These are phyloP conservation scores for Ampelocalamus luodianensis DNA, from an alignment of 176 grass and related monocot genomes.

Conservation along the genomic window DNA sequence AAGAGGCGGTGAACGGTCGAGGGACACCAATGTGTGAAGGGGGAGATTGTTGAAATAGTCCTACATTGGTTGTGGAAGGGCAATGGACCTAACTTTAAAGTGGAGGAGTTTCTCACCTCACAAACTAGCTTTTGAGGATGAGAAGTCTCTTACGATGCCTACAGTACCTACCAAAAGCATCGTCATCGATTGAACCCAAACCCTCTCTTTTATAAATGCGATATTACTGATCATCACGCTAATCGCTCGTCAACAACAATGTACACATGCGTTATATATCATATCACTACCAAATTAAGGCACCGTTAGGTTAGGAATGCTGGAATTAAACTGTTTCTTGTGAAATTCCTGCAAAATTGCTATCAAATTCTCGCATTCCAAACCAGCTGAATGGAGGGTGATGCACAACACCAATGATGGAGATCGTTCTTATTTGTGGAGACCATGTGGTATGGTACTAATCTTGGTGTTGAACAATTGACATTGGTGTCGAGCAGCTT, in stretches of 20 bases:
- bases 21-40: no score
- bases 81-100: no score
- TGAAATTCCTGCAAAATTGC: neutral
- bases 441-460: no score
- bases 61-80: no score
- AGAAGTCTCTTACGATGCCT: no score
- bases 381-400: neutral
- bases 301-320: no score
- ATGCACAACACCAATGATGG: neutral
- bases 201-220: neutral
- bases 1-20: no score
- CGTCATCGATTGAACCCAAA: neutral
- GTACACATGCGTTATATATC: neutral
- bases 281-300: neutral
- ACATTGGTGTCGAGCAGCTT: no score
- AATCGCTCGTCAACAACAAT: neutral
- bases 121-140: no score
- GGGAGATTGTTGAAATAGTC: no score
- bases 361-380: neutral
- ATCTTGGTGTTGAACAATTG: no score
- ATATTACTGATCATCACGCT: neutral
- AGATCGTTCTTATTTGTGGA: neutral
- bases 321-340: neutral
- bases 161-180: neutral
- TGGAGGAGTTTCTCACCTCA: no score